Base-by-base conservation (phyloP, 1,284 basidiomycete species). In the Fomitopsis palustris region DNA sequence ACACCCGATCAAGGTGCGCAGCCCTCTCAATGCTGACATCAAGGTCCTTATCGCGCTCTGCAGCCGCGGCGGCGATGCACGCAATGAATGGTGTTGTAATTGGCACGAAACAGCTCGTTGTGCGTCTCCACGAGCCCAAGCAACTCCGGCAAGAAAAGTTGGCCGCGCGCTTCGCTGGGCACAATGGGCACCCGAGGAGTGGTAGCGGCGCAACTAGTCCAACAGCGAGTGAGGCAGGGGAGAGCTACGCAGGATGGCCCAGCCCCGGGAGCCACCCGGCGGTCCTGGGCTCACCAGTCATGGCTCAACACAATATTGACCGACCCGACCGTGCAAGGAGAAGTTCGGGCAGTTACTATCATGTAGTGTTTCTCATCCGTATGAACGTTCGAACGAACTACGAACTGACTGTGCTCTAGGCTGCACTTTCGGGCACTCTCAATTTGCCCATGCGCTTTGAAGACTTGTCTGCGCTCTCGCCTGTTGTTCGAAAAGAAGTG, bases 41-140 rank as follows among this genome's bases (percentile, higher is more conserved):
- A 25, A 33, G 17, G 21, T 21, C 27, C 29, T 39, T 1, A 54
- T 9, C 31, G 25, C 19, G 19, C 41, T 51, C 23, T 23, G 16
- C 68, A 87, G 93, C 94, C 38, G 61, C 80, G 23, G 79, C 80
- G 6, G 93, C 93, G 0, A 74, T 95, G 77, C 83, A 85, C 56
- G 81, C 78, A 2, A 94, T 96, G 93, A 92, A 95, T 61, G 90
- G 91, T 17, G 70, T 77, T 16, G 76, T 83, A 35, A 60, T 94
- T 31, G 90, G 90, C 21, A 76, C 79, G 23, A 95, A 94, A 71
- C 84, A 89, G 59, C 82, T 96, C 56, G 89, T 90, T 2, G 93
- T 96, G 21, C 85, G 94, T 35, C 75, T 96, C 56, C 93, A 96
- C 66, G 94, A 96, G 72, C 93, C 93, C 19, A 96, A 95, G 71